phyloP scores from a whole-genome alignment of 2,329 filamentous ascomycete genomes.

The Penicillium sp. region DNA sequence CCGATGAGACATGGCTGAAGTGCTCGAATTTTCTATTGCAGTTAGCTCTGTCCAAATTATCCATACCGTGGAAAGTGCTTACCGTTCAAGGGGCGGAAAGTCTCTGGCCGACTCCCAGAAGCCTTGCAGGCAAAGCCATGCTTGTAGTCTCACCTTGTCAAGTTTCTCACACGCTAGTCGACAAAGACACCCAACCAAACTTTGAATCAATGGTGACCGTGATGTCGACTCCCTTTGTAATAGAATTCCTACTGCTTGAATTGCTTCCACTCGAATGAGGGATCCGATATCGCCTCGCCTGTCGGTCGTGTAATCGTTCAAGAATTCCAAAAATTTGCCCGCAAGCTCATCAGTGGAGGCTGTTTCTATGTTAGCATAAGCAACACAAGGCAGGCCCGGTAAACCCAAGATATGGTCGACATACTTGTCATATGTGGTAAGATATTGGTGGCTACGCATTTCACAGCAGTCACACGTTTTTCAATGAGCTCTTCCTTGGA shows the following conservation, averaged over 20 bases:
- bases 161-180: slow-evolving; percentile 85
- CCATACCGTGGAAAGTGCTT: slow-evolving; percentile 9
- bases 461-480: slow-evolving; percentile 45
- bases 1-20: slow-evolving; percentile 47
- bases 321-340: slow-evolving; percentile 37
- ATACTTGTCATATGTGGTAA: slow-evolving; percentile 39
- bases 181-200: slow-evolving; percentile 50
- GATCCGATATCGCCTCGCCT: slow-evolving; percentile 89
- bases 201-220: slow-evolving; percentile 22
- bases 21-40: slow-evolving; percentile 43
- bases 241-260: slow-evolving; percentile 61
- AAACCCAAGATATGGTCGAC: slow-evolving; percentile 4
- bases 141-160: slow-evolving; percentile 73
- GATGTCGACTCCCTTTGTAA: slow-evolving; percentile 23
- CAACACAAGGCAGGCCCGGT: neutral
- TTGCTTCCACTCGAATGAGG: slow-evolving; percentile 76
- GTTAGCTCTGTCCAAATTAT: slow-evolving; percentile 13
- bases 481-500: slow-evolving; percentile 42
- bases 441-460: slow-evolving; percentile 39
- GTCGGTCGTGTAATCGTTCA: slow-evolving; percentile 91
- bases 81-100: slow-evolving; percentile 47
- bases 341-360: slow-evolving; percentile 33
- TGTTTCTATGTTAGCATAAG: slow-evolving; percentile 23
- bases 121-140: slow-evolving; percentile 46
- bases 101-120: slow-evolving; percentile 41